Percentiles rank a stretch among this genome's conserved stretches.
Conservation (phyloP, 495 filamentous ascomycete genomes). For the Cercophora sp. region DNA sequence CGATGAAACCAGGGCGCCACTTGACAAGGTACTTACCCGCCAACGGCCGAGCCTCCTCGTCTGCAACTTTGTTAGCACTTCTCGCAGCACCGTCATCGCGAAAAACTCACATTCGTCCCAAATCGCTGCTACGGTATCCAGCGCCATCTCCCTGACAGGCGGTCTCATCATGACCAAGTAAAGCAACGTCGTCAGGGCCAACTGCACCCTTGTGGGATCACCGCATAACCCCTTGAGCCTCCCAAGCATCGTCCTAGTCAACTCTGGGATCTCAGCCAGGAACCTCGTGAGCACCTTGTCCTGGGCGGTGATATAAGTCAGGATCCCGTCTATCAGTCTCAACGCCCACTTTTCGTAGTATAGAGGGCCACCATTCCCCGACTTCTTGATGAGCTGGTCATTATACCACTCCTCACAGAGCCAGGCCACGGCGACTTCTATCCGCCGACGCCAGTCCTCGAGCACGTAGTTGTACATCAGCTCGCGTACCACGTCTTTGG, state of each 20-base stretch:
- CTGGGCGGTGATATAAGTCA: slow-evolving; percentile 78
- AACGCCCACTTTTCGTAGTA: slow-evolving; percentile 80
- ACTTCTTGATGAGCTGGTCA: slow-evolving; percentile 60
- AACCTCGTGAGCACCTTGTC: slow-evolving; percentile 89
- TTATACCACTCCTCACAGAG: slow-evolving; percentile 98
- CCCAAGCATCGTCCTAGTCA: slow-evolving; percentile 64
- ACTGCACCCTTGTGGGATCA: slow-evolving; percentile 69
- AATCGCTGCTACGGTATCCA: slow-evolving; percentile 80
- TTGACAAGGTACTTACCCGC: slow-evolving; percentile 51
- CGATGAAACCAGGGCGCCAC: slow-evolving; percentile 50
- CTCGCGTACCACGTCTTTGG: slow-evolving; percentile 71
- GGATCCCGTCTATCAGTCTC: slow-evolving; percentile 77
- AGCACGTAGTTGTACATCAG: slow-evolving; percentile 76
- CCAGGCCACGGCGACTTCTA: slow-evolving; percentile 86
- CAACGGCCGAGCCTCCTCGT: slow-evolving; percentile 50
- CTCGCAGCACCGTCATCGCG: slow-evolving; percentile 12
- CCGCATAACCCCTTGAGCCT: slow-evolving; percentile 75
- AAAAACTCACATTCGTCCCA: slow-evolving; percentile 69
- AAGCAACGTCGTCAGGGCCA: slow-evolving; percentile 47
- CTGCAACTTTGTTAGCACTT: slow-evolving; percentile 17
- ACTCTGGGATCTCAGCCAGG: slow-evolving; percentile 82
- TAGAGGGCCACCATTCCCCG: slow-evolving; percentile 38
- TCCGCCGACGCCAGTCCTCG: slow-evolving; percentile 82
- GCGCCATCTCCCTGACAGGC: slow-evolving; percentile 71
- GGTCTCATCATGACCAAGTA: slow-evolving; percentile 85